Percentiles rank a stretch among this genome's conserved stretches.
phyloP scores from a whole-genome alignment of 805 yeast genomes.

The Ogataea trehalophila region DNA sequence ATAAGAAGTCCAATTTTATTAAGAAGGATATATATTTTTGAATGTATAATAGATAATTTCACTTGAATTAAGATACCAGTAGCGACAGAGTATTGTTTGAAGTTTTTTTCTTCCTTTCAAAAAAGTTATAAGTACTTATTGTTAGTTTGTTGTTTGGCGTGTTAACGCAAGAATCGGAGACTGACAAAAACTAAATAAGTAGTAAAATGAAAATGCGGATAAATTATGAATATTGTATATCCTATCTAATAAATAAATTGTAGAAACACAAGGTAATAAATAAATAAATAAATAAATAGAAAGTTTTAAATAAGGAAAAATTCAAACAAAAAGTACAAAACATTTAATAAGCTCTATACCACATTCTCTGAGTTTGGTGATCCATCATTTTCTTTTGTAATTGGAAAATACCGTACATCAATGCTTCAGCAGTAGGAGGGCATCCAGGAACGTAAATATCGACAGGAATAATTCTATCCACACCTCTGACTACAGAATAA shows the following conservation, averaged over 20 bases:
- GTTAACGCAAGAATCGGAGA: not conserved
- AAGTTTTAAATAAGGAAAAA: not conserved
- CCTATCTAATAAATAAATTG: conserved; percentile 2
- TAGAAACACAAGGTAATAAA: not conserved
- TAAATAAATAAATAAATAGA: conserved; percentile 6
- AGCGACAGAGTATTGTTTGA: too few species aligned
- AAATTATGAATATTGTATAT: not conserved
- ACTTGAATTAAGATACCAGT: too few species aligned
- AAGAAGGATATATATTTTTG: too few species aligned
- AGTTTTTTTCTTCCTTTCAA: too few species aligned
- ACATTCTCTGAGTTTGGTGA: conserved; percentile 74
- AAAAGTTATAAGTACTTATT: too few species aligned
- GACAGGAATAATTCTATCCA: conserved; percentile 83
- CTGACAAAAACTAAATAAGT: conserved; percentile 5
- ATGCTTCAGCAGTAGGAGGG: conserved; percentile 88
- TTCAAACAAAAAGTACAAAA: not conserved
- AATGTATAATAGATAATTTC: too few species aligned
- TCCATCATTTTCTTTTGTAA: conserved; percentile 86
- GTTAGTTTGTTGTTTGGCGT: too few species aligned
- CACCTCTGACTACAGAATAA: conserved; percentile 84
- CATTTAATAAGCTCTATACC: conserved; percentile 60
- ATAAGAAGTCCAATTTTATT: too few species aligned
- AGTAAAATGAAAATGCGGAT: not conserved
- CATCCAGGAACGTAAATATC: conserved; percentile 92
- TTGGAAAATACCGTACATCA: conserved; percentile 86